phyloP scores from a whole-genome alignment of 2,329 filamentous ascomycete species.

The Aspergillus luchuensis region DNA sequence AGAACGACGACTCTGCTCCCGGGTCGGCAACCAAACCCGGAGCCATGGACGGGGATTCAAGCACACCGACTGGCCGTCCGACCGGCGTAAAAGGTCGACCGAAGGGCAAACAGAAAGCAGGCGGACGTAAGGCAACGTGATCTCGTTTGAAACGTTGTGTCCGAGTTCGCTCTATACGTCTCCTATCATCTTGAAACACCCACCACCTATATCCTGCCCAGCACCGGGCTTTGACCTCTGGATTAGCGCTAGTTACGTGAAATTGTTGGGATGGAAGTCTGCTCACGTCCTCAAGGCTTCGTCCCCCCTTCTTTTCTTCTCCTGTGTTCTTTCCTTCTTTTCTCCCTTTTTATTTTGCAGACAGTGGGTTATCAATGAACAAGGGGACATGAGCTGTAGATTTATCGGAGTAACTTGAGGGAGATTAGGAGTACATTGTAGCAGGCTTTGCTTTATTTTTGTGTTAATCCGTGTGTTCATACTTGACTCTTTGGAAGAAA shows the following conservation, averaged over 20 bases:
- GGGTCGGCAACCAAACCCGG: slow-evolving; percentile 27
- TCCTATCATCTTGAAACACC: slow-evolving; percentile 1
- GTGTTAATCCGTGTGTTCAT: not conserved
- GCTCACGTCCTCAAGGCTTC: not conserved
- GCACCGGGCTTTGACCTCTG: not conserved
- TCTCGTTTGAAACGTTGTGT: not conserved
- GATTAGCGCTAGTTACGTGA: slow-evolving; percentile 7
- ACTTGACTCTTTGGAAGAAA: not conserved
- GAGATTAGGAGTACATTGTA: not conserved
- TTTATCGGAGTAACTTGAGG: slow-evolving; percentile 2
- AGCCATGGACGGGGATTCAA: slow-evolving; percentile 26
- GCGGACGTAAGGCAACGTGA: slow-evolving; percentile 7
- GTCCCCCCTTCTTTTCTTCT: not conserved
- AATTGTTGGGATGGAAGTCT: slow-evolving; percentile 4
- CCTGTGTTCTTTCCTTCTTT: not conserved
- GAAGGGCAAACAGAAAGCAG: slow-evolving; percentile 37
- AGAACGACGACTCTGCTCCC: slow-evolving; percentile 31
- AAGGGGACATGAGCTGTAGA: not conserved
- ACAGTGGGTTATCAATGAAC: not conserved
- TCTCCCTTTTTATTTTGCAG: not conserved
- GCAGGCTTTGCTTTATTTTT: not conserved
- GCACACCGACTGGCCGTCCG: slow-evolving; percentile 19
- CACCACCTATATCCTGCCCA: slow-evolving; percentile 2
- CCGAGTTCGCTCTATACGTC: not conserved
- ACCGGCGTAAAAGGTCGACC: slow-evolving; percentile 31